phyloP scores from a whole-genome alignment of 2,329 filamentous ascomycete species.

The Penicillium sp. region DNA sequence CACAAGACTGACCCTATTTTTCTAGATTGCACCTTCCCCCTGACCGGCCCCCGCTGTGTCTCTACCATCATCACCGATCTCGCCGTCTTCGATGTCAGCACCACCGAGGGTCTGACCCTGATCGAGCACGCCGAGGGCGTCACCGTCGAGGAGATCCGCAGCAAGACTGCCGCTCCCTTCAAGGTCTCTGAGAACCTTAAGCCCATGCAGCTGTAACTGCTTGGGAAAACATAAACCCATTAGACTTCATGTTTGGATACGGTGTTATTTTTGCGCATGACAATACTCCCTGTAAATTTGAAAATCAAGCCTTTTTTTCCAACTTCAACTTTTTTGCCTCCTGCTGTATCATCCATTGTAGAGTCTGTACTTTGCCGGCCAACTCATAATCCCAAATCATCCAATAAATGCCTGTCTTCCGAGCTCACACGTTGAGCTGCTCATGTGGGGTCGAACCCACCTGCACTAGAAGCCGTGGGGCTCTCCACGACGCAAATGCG shows the following conservation, averaged over 20 bases:
- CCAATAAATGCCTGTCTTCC: background rate
- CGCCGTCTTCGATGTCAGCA: constrained; percentile 74
- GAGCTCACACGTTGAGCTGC: background rate
- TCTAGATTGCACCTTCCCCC: constrained; percentile 61
- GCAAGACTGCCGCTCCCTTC: constrained; percentile 73
- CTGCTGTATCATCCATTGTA: background rate
- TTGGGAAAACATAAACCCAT: constrained; percentile 13
- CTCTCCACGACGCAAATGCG: constrained; percentile 10
- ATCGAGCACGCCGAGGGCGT: constrained; percentile 74
- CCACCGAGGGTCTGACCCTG: constrained; percentile 56
- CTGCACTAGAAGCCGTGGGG: constrained; percentile 12
- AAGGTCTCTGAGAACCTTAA: constrained; percentile 63
- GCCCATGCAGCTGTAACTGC: constrained; percentile 45
- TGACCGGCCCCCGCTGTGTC: constrained; percentile 68
- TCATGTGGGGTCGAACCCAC: constrained; percentile 22
- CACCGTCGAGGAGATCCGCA: constrained; percentile 67
- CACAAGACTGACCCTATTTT: background rate
- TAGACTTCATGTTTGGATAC: constrained; percentile 17
- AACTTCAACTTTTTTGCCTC: background rate
- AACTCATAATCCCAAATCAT: background rate
- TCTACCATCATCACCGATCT: constrained; percentile 75
- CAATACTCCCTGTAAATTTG: constrained; percentile 14
- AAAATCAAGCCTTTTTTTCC: constrained; percentile 13
- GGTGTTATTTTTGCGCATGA: constrained; percentile 18
- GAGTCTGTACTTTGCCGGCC: too few relatives aligned